A percentile compares a stretch with the other conserved stretches of the same genome.
Evolutionary conservation across 2,329 filamentous ascomycete genomes (phyloP).

Genomic region (Dendrostoma leiphaemia): DNA sequence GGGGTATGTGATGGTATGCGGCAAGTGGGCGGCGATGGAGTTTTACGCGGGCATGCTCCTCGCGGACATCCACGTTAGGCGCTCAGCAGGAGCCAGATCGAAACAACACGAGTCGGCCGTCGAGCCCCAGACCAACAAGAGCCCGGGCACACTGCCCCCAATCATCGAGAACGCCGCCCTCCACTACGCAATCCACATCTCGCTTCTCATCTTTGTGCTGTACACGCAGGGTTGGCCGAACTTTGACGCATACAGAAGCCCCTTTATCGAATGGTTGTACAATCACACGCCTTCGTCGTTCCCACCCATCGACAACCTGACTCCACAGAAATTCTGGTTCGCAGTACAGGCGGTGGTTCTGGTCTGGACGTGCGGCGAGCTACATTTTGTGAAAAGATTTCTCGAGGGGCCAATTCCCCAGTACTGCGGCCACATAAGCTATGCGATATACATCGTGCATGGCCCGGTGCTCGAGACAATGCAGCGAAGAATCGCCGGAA

Average conservation of each 20-base stretch:
- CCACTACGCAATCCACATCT: slow-evolving; percentile 22
- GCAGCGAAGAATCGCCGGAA: slow-evolving; percentile 29
- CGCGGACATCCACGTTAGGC: slow-evolving; percentile 41
- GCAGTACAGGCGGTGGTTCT: slow-evolving; percentile 31
- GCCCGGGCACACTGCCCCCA: slow-evolving; percentile 6
- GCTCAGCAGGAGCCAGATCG: slow-evolving; percentile 24
- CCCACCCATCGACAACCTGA: slow-evolving; percentile 28
- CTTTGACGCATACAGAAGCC: slow-evolving; percentile 30
- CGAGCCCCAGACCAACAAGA: not conserved
- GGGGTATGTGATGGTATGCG: slow-evolving; percentile 35
- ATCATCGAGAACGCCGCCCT: slow-evolving; percentile 15
- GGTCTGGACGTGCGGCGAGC: slow-evolving; percentile 38
- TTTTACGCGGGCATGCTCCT: slow-evolving; percentile 45
- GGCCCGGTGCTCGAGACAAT: slow-evolving; percentile 45
- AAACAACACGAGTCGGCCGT: slow-evolving; percentile 18
- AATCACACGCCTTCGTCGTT: slow-evolving; percentile 33
- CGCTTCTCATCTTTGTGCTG: slow-evolving; percentile 28
- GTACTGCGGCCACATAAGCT: slow-evolving; percentile 57
- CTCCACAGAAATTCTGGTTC: slow-evolving; percentile 38
- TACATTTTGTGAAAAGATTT: slow-evolving; percentile 31
- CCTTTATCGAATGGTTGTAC: slow-evolving; percentile 31
- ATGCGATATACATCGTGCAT: slow-evolving; percentile 58
- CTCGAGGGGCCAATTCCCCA: slow-evolving; percentile 49
- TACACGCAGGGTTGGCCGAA: slow-evolving; percentile 43
- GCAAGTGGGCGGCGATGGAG: slow-evolving; percentile 42